phyloP scores from a whole-genome alignment of 768 basidiomycete species.

The Artomyces pyxidatus region DNA sequence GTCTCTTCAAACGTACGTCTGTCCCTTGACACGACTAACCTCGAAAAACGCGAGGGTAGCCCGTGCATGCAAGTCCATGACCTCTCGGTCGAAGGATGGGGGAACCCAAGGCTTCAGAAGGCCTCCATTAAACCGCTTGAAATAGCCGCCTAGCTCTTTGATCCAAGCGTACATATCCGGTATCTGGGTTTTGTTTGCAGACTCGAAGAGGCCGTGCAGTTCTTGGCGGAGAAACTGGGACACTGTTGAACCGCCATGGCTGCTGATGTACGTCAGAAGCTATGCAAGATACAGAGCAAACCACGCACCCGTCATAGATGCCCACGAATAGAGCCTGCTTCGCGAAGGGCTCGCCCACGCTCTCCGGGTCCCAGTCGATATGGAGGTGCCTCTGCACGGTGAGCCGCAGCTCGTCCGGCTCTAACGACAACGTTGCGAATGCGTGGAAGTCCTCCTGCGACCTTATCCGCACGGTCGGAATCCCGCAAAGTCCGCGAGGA shows the following conservation, averaged over 20 bases:
- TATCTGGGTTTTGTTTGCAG: constrained; percentile 59
- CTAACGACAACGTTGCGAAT: constrained; percentile 65
- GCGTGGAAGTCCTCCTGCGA: constrained; percentile 87
- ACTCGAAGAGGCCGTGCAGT: constrained; percentile 78
- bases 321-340: constrained; percentile 81
- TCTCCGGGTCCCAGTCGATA: constrained; percentile 65
- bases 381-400: constrained; percentile 55
- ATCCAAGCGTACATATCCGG: constrained; percentile 73
- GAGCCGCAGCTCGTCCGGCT: constrained; percentile 63
- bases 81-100: constrained; percentile 15
- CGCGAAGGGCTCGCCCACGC: constrained; percentile 45
- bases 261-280: constrained; percentile 22
- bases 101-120: constrained; percentile 60
- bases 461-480: constrained; percentile 30
- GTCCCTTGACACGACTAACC: constrained; percentile 49
- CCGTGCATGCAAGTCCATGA: constrained; percentile 72
- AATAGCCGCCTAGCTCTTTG: constrained; percentile 82
- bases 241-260: constrained; percentile 88
- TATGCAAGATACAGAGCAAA: neutral
- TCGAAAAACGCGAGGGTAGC: constrained; percentile 83
- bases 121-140: constrained; percentile 81
- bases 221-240: constrained; percentile 81
- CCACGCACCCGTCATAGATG: constrained; percentile 79
- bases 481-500: neutral
- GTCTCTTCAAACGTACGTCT: too few relatives aligned